Conservation (phyloP, 768 basidiomycete species). For the Obba rivulosa region DNA sequence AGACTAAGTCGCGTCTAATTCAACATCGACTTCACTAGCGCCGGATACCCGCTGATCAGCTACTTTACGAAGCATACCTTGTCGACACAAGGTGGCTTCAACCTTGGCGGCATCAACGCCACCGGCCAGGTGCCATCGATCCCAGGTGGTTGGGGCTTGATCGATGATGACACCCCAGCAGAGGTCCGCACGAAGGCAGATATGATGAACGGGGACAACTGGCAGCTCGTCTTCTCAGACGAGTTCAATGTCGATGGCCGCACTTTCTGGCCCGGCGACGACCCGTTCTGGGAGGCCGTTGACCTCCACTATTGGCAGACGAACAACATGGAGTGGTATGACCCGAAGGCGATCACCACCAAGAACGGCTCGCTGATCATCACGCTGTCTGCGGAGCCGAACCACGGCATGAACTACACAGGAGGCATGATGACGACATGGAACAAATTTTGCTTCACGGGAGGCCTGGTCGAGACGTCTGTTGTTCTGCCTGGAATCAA, state of each 20-base stretch:
- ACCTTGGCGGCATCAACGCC: slow-evolving; percentile 40
- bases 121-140: slow-evolving; percentile 41
- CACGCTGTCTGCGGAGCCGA: slow-evolving; percentile 55
- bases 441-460: slow-evolving; percentile 92
- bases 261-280: slow-evolving; percentile 76
- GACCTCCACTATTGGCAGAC: slow-evolving; percentile 79
- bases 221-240: slow-evolving; percentile 78
- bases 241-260: slow-evolving; percentile 72
- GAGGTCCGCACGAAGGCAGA: slow-evolving; percentile 32
- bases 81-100: slow-evolving; percentile 37
- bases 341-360: slow-evolving; percentile 59
- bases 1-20: neutral
- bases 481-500: slow-evolving; percentile 71
- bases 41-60: slow-evolving; percentile 39
- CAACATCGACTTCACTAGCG: slow-evolving; percentile 20
- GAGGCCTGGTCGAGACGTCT: slow-evolving; percentile 64
- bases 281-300: slow-evolving; percentile 77
- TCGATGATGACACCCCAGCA: slow-evolving; percentile 51
- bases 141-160: slow-evolving; percentile 39
- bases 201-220: slow-evolving; percentile 14
- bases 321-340: slow-evolving; percentile 74
- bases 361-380: slow-evolving; percentile 34
- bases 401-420: slow-evolving; percentile 34
- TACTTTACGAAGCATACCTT: slow-evolving; percentile 27
- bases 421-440: slow-evolving; percentile 45